Percentiles rank a stretch among this genome's conserved stretches.
phyloP scores from a whole-genome alignment of 352 stramenopile species.

The Pythium apleroticum region DNA sequence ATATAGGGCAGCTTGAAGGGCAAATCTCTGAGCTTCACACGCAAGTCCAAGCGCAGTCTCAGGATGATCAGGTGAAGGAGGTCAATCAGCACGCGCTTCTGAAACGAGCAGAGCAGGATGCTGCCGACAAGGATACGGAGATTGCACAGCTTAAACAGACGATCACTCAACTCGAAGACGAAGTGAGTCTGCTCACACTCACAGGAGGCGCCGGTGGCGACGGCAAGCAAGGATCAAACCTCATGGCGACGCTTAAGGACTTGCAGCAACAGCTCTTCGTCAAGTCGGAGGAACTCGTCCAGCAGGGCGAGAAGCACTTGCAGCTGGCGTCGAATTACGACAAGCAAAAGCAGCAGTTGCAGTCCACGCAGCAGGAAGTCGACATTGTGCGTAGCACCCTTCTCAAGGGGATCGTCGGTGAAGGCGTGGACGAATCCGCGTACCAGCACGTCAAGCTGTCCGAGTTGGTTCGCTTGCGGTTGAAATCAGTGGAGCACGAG shows the following conservation, averaged over 20 bases:
- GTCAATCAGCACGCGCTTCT: constrained; percentile 41
- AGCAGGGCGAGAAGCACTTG: constrained; percentile 72
- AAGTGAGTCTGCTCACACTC: constrained; percentile 48
- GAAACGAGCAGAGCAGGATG: constrained; percentile 37
- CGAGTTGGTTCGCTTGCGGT: constrained; percentile 65
- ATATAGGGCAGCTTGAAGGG: constrained; percentile 26
- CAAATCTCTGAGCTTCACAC: constrained; percentile 24
- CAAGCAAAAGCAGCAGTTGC: constrained; percentile 42
- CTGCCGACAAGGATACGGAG: constrained; percentile 33
- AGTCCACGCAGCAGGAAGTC: constrained; percentile 53
- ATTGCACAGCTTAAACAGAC: constrained; percentile 36
- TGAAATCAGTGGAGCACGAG: constrained; percentile 67
- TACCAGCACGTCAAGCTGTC: constrained; percentile 73
- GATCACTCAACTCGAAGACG: constrained; percentile 48
- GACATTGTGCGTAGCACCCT: constrained; percentile 45
- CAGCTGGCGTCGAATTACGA: constrained; percentile 42
- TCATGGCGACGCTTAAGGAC: constrained; percentile 34
- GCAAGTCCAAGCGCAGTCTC: constrained; percentile 28
- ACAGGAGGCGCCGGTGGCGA: constrained; percentile 20
- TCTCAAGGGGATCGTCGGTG: constrained; percentile 55
- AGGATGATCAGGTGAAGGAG: constrained; percentile 34
- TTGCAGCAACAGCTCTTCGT: constrained; percentile 71
- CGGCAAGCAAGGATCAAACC: constrained; percentile 25
- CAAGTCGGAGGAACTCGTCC: constrained; percentile 73
- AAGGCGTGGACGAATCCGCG: constrained; percentile 45